A percentile compares a stretch with the other conserved stretches of the same genome.
These are phyloP conservation scores for Boechera stricta DNA, from an alignment of 345 rosid genomes.

Conservation along the genomic window DNA sequence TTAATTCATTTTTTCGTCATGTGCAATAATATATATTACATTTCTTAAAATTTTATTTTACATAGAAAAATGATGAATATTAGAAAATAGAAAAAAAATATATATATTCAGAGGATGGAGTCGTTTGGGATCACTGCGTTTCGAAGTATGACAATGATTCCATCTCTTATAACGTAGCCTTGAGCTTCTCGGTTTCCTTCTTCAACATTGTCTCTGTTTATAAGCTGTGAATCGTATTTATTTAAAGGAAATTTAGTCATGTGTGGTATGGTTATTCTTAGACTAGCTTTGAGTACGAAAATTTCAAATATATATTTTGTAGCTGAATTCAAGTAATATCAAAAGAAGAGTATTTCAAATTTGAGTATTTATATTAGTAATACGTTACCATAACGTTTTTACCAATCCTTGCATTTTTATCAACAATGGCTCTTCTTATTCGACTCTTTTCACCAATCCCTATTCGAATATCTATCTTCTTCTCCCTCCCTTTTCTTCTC, in stretches of 20 bases:
- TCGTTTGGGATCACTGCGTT: slow-evolving; percentile 61
- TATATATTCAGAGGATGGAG: slow-evolving; percentile 50
- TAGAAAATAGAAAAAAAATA: neutral
- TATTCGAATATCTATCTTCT: slow-evolving; percentile 48
- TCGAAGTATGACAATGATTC: slow-evolving; percentile 67
- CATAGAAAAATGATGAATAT: slow-evolving; percentile 43
- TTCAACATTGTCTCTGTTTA: slow-evolving; percentile 68
- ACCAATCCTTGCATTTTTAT: slow-evolving; percentile 87
- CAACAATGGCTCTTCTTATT: slow-evolving; percentile 68
- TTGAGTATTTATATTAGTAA: neutral
- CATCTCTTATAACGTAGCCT: slow-evolving; percentile 74
- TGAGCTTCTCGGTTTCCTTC: slow-evolving; percentile 64
- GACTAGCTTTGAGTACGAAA: no score
- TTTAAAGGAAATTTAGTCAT: neutral
- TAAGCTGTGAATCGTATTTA: slow-evolving; percentile 53
- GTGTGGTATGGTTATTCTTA: no score
- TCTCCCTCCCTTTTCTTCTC: slow-evolving; percentile 33
- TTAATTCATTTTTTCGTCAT: neutral
- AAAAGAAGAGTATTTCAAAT: neutral
- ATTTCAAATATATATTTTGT: no score
- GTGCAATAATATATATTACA: neutral
- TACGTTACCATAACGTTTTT: slow-evolving; percentile 54
- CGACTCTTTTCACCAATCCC: slow-evolving; percentile 72
- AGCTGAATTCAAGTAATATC: neutral
- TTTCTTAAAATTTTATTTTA: neutral